These are phyloP conservation scores for Erodium moschatum DNA, from an alignment of 441 rosid species.

Conservation along the genomic window DNA sequence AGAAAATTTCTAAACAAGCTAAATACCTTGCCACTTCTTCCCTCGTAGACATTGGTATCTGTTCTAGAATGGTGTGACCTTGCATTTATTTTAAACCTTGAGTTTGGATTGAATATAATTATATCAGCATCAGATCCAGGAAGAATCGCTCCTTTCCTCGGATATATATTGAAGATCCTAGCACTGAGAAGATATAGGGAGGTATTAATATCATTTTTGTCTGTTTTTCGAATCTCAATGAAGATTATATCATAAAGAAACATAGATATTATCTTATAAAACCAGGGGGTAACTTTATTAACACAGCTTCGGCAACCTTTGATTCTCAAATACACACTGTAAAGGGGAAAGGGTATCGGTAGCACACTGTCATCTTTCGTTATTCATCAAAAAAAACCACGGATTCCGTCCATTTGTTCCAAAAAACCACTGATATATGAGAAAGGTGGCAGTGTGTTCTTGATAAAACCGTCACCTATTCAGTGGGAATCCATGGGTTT, in stretches of 20 bases:
- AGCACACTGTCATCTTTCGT: too few species aligned
- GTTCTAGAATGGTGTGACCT: slow-evolving; percentile 68
- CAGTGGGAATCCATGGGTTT: too few species aligned
- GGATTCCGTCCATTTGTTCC: too few species aligned
- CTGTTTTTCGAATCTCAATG: neutral
- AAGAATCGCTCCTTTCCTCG: slow-evolving; percentile 83
- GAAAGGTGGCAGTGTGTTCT: too few species aligned
- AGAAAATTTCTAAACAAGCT: neutral
- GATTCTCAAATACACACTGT: too few species aligned
- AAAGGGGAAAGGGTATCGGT: too few species aligned
- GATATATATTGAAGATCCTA: slow-evolving; percentile 77
- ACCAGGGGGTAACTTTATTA: too few species aligned
- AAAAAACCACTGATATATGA: too few species aligned
- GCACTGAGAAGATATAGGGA: slow-evolving; percentile 46
- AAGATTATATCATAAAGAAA: neutral
- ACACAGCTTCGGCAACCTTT: too few species aligned
- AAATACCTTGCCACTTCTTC: slow-evolving; percentile 64
- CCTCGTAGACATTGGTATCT: slow-evolving; percentile 76
- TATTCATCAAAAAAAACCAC: too few species aligned
- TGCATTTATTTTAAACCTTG: slow-evolving; percentile 60
- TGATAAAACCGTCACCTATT: too few species aligned
- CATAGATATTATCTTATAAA: too few species aligned
- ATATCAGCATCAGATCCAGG: slow-evolving; percentile 88
- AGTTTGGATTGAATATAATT: slow-evolving; percentile 72
- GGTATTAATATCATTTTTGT: neutral